Percentiles rank a stretch among this genome's conserved stretches.
These are phyloP conservation scores for Pholiota molesta DNA, from an alignment of 768 basidiomycete genomes.

Conservation along the genomic window DNA sequence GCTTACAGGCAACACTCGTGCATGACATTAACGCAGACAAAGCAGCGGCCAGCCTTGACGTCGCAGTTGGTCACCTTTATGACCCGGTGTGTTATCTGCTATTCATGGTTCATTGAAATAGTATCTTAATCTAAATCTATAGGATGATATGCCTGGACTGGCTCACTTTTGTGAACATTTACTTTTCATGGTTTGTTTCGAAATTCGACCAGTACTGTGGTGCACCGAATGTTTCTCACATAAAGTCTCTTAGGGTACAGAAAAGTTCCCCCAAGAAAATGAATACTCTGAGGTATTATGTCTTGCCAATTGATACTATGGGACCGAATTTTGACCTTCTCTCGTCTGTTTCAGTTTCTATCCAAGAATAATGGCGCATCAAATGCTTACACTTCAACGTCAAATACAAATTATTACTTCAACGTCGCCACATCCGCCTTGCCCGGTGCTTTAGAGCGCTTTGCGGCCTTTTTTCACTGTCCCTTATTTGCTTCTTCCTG, in stretches of 20 bases:
- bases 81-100: slow-evolving; percentile 72
- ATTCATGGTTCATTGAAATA: slow-evolving; percentile 27
- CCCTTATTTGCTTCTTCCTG: slow-evolving; percentile 88
- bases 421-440: slow-evolving; percentile 67
- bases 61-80: slow-evolving; percentile 89
- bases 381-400: slow-evolving; percentile 92
- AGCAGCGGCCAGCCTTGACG: slow-evolving; percentile 92
- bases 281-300: slow-evolving; percentile 81
- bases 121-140: slow-evolving; percentile 6
- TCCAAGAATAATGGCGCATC: slow-evolving; percentile 82
- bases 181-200: slow-evolving; percentile 82
- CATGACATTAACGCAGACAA: slow-evolving; percentile 90
- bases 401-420: slow-evolving; percentile 91
- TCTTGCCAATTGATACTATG: not conserved
- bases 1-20: slow-evolving; percentile 83
- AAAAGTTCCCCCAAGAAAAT: slow-evolving; percentile 88
- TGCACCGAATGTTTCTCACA: slow-evolving; percentile 2
- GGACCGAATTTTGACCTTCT: not conserved
- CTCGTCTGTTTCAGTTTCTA: slow-evolving; percentile 51
- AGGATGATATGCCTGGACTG: slow-evolving; percentile 90
- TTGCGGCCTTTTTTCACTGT: slow-evolving; percentile 89
- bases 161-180: slow-evolving; percentile 97
- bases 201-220: not conserved
- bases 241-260: slow-evolving; percentile 60
- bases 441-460: slow-evolving; percentile 71